Base-by-base conservation (phyloP, 2,329 filamentous ascomycete species). In the Xylariaceae sp. region DNA sequence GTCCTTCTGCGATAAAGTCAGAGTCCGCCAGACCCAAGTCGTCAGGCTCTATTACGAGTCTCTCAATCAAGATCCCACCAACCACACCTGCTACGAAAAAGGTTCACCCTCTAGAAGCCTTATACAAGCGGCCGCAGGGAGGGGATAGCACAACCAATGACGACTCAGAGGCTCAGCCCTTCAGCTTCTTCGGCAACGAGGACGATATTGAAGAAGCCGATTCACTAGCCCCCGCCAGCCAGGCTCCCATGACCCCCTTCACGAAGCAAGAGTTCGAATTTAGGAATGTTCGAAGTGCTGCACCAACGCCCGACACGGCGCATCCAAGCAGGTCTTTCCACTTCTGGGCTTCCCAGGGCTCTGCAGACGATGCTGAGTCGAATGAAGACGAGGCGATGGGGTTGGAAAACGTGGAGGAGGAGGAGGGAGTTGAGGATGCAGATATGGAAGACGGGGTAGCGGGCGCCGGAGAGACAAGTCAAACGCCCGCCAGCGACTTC, bases 271-370 rank as follows among this genome's bases (percentile, higher is more conserved):
- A 98, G 64, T 79, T 94, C 26, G 88, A 91, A 65, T 86, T 80
- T 75, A 84, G 92, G 60, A 85, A 84, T 47, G 71, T 90, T n/a
- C 84, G 95, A 53, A 97, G 92, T 71, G 92, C 92, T 5, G 95
- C 95, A 2, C 95, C 95, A 0, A 99, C 95, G 0, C 95, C 95
- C 0, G 95, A 99, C 70, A 98, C 95, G 0, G 92, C 92, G 1
- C 87, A 92, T 58, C 87, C 90, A 2, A 86, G 80, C 36, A 84
- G 86, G 24, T 82, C 79, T 54, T 87, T 88, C 68, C 78, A 80
- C 61, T 79, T 88, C 23, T 87, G 83, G 80, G 74, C 81, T 36
- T 76, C 68, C 7, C 57, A 64, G 8, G 62, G 54, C 9, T 58
- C 62, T 6, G 48, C 50, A 2, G 64, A 63, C 8, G 62, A 64